Evolutionary conservation across 306 rosid genomes (phyloP), one percentile per base, ranked within the genome.

Genomic region (Castanospermum australe): DNA sequence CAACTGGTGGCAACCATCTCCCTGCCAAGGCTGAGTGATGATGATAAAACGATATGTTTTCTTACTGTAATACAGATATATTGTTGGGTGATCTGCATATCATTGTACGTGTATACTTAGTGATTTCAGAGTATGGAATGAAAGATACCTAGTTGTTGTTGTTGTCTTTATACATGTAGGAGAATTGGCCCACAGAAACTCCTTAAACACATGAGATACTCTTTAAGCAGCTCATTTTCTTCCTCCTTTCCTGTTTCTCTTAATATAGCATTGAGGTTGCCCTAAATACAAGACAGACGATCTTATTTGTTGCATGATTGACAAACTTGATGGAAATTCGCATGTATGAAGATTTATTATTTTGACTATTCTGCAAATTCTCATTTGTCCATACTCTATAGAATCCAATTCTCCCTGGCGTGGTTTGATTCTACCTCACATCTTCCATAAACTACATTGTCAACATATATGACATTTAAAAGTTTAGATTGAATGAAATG

Each of bases 1-100:
- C 87, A 71, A 92, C 88, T 1, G 98, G 98, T 14, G 98, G 98
- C 81, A 93, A 93, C 86, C 95, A 90, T 75, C 72, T 93, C 77
- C 89, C 93, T 22, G 79, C 85, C 21, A 93, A 93, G 88, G 89
- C 84, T 5, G 82, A 91, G 71, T 88, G 81, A 91, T 73, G 71
- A 52, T 64, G n/a, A n/a, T n/a, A n/a, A 51, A 24, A 18, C 38
- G 10, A 51, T 70, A 25, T 71, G 30, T 35, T 33, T 71, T 32
- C 69, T 6, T 41, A 30, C 64, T 33, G 8, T 52, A 42, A 63
- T 13, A 54, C 61, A 38, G n/a, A 47, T 47, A 44, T 59, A n/a
- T n/a, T n/a, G 73, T 57, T 14, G 44, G 51, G 45, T 50, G 57
- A 66, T 33, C 35, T 51, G 4, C 52, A 50, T 57, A 47, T 79